Evolutionary conservation across 192 early-diverging fungal genomes (phyloP).

Genomic region (Paraglomus occultum): DNA sequence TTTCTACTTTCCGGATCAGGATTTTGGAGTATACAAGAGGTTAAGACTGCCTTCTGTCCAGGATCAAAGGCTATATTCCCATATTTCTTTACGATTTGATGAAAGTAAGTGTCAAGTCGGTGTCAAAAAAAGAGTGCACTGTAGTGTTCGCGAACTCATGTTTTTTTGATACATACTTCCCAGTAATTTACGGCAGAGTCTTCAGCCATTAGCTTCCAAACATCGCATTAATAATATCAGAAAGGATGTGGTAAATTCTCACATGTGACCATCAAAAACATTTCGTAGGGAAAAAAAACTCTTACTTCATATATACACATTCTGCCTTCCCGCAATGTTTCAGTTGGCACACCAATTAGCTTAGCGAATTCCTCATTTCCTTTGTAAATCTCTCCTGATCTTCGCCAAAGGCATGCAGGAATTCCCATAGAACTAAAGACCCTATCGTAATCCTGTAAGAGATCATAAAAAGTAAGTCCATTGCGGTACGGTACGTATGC

Average conservation of each 20-base stretch:
- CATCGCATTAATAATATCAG: constrained; percentile 37
- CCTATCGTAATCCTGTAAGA: constrained; percentile 83
- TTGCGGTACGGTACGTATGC: neutral
- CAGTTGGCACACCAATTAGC: constrained; percentile 80
- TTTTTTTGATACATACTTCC: constrained; percentile 57
- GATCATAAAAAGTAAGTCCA: neutral
- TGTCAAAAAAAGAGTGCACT: neutral
- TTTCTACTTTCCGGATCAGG: constrained; percentile 50
- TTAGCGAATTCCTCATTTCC: constrained; percentile 94
- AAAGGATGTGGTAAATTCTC: too few relatives aligned
- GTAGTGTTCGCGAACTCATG: neutral
- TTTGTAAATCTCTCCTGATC: constrained; percentile 96
- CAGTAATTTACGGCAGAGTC: constrained; percentile 96
- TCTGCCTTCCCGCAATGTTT: constrained; percentile 71
- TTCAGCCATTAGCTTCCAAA: constrained; percentile 84
- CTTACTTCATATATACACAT: constrained; percentile 47
- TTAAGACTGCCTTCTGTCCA: constrained; percentile 93
- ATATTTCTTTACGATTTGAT: constrained; percentile 62
- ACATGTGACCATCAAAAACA: neutral
- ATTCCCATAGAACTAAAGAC: constrained; percentile 95
- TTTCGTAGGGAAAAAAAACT: neutral
- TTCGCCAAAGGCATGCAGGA: constrained; percentile 92
- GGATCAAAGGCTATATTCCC: constrained; percentile 97
- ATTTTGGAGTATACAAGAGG: constrained; percentile 80
- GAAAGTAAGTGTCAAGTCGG: constrained; percentile 1